Conservation (phyloP, 352 stramenopile genomes). For the Globisporangium abappressorium region DNA sequence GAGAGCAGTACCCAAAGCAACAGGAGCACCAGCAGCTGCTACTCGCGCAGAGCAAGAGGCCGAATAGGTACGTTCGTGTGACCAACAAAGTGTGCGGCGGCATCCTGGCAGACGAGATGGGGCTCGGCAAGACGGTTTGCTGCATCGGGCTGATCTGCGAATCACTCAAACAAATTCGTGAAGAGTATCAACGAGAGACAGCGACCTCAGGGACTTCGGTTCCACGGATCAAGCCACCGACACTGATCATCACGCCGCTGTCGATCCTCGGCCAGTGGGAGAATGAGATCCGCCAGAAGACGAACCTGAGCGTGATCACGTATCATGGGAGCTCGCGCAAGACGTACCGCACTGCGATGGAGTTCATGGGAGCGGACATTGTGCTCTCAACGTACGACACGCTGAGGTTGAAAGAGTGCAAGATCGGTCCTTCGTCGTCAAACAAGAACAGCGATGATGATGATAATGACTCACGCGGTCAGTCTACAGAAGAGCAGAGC, state of each 20-base stretch:
- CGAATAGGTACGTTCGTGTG: conserved; percentile 25
- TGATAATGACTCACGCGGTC: conserved; percentile 9
- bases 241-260: conserved; percentile 77
- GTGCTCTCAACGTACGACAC: conserved; percentile 83
- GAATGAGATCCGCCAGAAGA: conserved; percentile 75
- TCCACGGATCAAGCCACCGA: conserved; percentile 48
- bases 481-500: neutral
- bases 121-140: conserved; percentile 89
- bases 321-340: conserved; percentile 73
- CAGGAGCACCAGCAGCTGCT: conserved; percentile 1
- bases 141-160: conserved; percentile 79
- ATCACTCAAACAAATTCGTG: conserved; percentile 46
- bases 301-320: conserved; percentile 66
- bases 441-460: conserved; percentile 19
- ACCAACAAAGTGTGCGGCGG: conserved; percentile 58
- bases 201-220: conserved; percentile 16
- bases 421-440: conserved; percentile 31
- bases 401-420: conserved; percentile 68
- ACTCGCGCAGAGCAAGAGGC: conserved; percentile 15
- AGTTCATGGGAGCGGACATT: conserved; percentile 80
- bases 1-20: conserved; percentile 29
- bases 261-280: conserved; percentile 88
- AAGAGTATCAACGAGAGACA: conserved; percentile 21
- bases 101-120: conserved; percentile 88
- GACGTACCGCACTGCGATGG: conserved; percentile 51